phyloP scores from a whole-genome alignment of 2,329 filamentous ascomycete species.

The Arthrobotrys conoides region DNA sequence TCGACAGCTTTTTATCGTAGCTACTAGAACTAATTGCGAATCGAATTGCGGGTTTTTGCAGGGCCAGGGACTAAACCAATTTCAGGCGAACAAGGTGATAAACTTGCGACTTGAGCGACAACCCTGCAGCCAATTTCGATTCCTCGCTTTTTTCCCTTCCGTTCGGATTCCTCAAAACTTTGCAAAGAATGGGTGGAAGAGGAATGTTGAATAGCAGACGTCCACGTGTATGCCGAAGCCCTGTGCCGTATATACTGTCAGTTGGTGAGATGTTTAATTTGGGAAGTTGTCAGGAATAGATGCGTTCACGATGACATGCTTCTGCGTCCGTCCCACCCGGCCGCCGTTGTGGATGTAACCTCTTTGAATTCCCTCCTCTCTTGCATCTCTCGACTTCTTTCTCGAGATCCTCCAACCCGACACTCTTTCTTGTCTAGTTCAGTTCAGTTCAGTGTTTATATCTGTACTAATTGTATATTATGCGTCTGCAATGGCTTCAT shows the following conservation, averaged over 20 bases:
- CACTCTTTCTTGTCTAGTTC: not conserved
- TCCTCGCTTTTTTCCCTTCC: not conserved
- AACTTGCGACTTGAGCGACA: conserved; percentile 45
- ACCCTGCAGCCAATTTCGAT: conserved; percentile 48
- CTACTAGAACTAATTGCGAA: not conserved
- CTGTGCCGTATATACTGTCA: not conserved
- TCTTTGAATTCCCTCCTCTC: not conserved
- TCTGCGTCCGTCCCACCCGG: conserved; percentile 4
- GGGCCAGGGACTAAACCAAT: not conserved
- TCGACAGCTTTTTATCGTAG: not conserved
- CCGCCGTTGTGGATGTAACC: not conserved
- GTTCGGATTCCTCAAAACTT: not conserved
- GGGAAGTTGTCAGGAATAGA: conserved; percentile 17
- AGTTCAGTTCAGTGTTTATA: not conserved
- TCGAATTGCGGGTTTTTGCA: conserved; percentile 7
- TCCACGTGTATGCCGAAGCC: conserved; percentile 25
- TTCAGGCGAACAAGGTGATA: conserved; percentile 30
- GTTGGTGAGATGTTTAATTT: conserved; percentile 2
- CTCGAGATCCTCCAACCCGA: not conserved
- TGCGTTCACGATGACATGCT: conserved; percentile 26
- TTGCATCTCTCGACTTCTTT: not conserved
- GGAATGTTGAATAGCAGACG: not conserved
- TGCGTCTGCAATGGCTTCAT: conserved; percentile 28
- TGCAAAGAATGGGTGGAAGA: too few relatives aligned
- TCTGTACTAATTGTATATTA: not conserved